Conservation (phyloP, 345 rosid genomes). For the Combretum micranthum region DNA sequence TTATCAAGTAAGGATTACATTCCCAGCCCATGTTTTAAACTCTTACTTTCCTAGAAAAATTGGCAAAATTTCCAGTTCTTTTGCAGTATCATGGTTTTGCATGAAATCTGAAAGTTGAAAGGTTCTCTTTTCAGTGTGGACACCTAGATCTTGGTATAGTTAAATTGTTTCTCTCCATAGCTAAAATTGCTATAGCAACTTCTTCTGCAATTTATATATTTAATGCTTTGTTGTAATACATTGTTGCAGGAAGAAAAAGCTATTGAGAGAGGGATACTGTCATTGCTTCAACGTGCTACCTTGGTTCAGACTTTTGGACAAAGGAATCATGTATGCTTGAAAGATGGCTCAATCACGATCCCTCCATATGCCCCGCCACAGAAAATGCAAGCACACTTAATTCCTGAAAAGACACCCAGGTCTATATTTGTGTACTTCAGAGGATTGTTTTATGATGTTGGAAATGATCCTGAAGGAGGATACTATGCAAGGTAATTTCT, state of each 20-base stretch:
- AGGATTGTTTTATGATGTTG: constrained; percentile 93
- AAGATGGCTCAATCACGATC: constrained; percentile 88
- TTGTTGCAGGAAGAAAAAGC: constrained; percentile 87
- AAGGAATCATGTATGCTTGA: constrained; percentile 90
- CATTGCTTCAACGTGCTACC: constrained; percentile 89
- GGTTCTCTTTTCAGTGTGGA: no score
- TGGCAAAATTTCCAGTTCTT: not conserved
- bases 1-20: constrained; percentile 53
- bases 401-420: constrained; percentile 78
- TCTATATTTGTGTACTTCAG: constrained; percentile 96
- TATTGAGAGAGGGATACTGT: constrained; percentile 84
- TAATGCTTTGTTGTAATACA: not conserved
- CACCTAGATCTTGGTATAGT: no score
- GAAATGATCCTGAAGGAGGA: constrained; percentile 99
- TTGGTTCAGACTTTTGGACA: constrained; percentile 99
- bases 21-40: not conserved
- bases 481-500: constrained; percentile 83
- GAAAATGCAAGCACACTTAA: constrained; percentile 87
- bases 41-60: not conserved
- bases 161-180: no score
- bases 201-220: not conserved
- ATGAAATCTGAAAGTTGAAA: no score
- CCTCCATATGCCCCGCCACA: constrained; percentile 99
- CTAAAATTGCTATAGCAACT: no score
- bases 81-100: not conserved